Conservation (phyloP, 768 basidiomycete genomes). For the Mrakia frigida region DNA sequence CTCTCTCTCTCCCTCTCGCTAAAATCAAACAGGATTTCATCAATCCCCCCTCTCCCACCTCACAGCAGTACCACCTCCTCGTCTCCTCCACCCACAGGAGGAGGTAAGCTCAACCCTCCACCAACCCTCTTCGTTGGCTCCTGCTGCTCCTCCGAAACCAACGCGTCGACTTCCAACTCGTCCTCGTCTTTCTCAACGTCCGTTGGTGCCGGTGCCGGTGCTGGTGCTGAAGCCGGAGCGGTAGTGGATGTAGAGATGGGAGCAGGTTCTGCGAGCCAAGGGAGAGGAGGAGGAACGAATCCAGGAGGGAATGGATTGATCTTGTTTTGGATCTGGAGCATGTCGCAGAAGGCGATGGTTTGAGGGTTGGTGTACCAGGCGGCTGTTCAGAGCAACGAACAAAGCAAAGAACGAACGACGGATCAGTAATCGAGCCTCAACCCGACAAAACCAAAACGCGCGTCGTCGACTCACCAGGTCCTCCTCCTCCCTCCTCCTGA, state of each 20-base stretch:
- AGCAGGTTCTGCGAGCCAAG: neutral
- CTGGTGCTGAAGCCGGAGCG: neutral
- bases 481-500: slow-evolving; percentile 45
- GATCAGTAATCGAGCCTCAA: no score
- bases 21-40: no score
- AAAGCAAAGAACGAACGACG: neutral
- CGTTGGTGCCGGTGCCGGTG: neutral
- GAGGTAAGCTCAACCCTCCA: neutral
- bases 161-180: neutral
- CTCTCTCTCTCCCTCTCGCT: no score
- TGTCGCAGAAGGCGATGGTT: slow-evolving; percentile 73
- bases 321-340: slow-evolving; percentile 74
- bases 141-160: neutral
- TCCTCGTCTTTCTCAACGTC: neutral
- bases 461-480: slow-evolving; percentile 50
- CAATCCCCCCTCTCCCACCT: neutral
- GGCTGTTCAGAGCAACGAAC: slow-evolving; percentile 48
- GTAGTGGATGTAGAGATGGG: neutral
- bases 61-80: neutral
- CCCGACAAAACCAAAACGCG: slow-evolving; percentile 45
- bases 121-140: neutral
- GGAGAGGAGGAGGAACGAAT: slow-evolving; percentile 16
- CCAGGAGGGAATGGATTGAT: slow-evolving; percentile 49
- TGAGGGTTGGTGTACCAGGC: slow-evolving; percentile 81
- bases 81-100: neutral